Conservation (phyloP, 768 basidiomycete species). For the Leucocoprinus birnbaumii region DNA sequence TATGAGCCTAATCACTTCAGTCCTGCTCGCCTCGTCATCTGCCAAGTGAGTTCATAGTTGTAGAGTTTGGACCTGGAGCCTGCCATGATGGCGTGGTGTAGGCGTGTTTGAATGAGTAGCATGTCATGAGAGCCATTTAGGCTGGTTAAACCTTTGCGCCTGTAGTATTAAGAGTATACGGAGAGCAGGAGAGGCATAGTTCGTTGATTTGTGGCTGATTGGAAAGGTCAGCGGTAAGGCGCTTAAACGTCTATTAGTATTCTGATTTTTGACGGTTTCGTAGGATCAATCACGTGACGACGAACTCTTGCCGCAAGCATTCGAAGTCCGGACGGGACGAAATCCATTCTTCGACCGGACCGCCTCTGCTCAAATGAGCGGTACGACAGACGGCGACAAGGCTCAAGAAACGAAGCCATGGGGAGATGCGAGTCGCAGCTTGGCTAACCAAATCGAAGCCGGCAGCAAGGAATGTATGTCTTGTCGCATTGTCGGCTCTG, state of each 20-base stretch:
- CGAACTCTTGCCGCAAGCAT: no score
- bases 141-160: neutral
- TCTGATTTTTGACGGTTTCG: no score
- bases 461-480: slow-evolving; percentile 55
- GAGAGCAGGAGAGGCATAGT: neutral
- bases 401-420: neutral
- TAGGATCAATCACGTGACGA: no score
- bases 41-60: neutral
- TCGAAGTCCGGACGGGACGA: no score
- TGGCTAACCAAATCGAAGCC: slow-evolving; percentile 7
- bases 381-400: neutral
- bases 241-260: no score
- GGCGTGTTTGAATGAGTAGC: no score
- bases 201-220: no score
- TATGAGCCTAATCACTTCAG: slow-evolving; percentile 8
- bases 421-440: slow-evolving; percentile 4
- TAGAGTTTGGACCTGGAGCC: no score
- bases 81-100: no score
- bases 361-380: no score
- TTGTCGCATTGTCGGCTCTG: slow-evolving; percentile 68
- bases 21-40: neutral
- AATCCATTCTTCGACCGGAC: no score
- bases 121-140: neutral
- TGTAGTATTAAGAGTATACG: neutral
- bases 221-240: no score